Conservation (phyloP, 768 basidiomycete genomes). For the Favolaschia claudopus region DNA sequence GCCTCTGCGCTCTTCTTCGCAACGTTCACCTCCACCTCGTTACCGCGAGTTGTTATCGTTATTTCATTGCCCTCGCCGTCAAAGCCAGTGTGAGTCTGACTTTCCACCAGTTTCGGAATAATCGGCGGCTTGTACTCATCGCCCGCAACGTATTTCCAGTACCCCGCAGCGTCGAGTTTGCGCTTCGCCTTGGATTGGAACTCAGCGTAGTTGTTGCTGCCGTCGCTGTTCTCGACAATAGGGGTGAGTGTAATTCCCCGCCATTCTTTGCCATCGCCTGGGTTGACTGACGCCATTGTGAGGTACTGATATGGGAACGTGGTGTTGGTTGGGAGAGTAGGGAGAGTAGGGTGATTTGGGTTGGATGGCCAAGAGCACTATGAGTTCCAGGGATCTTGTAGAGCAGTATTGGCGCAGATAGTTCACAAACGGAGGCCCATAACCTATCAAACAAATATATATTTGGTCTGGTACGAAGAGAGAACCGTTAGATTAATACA, state of each 20-base stretch:
- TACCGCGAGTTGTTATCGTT: neutral
- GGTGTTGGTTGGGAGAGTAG: no score
- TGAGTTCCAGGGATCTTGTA: no score
- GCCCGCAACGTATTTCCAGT: conserved; percentile 16
- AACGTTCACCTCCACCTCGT: neutral
- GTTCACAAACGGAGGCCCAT: no score
- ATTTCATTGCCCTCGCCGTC: neutral
- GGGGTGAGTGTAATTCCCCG: conserved; percentile 11
- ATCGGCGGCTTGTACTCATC: conserved; percentile 4
- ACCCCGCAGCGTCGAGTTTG: conserved; percentile 5
- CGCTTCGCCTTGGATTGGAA: conserved; percentile 13
- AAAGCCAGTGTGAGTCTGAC: neutral
- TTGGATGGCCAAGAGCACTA: no score
- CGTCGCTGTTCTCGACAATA: conserved; percentile 4
- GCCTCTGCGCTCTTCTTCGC: neutral
- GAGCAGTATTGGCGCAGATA: no score
- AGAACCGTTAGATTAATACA: no score
- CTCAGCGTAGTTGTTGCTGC: conserved; percentile 11
- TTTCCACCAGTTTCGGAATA: conserved; percentile 3
- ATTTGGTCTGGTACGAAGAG: no score
- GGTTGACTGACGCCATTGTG: no score
- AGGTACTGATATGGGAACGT: no score
- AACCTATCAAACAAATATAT: no score
- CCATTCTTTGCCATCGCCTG: no score
- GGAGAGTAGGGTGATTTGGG: no score